Evolutionary conservation across 352 stramenopile genomes (phyloP).

Genomic region (Phytopythium chamaehyphon): DNA sequence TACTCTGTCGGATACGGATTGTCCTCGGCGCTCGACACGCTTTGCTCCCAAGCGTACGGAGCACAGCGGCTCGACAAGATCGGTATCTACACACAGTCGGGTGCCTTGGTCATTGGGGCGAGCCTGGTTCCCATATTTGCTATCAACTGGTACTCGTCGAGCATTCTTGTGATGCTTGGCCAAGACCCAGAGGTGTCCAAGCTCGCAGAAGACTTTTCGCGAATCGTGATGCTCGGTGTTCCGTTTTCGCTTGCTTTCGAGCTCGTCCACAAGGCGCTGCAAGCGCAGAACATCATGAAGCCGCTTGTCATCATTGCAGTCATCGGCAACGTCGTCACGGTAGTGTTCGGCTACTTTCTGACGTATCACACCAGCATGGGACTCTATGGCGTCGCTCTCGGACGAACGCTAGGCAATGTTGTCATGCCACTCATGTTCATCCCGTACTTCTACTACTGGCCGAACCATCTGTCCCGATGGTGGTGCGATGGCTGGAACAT

Average conservation of each 20-base stretch:
- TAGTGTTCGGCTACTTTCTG: conserved; percentile 51
- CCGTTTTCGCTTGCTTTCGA: conserved; percentile 82
- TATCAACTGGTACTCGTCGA: conserved; percentile 53
- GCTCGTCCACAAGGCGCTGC: conserved; percentile 69
- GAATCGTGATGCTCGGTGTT: conserved; percentile 49
- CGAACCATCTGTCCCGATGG: conserved; percentile 28
- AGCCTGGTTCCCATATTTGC: conserved; percentile 44
- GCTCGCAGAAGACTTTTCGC: conserved; percentile 52
- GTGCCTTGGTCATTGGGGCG: conserved; percentile 41
- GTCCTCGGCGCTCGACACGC: conserved; percentile 67
- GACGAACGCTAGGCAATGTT: conserved; percentile 47
- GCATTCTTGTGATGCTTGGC: conserved; percentile 36
- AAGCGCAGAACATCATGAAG: conserved; percentile 73
- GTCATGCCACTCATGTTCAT: conserved; percentile 41
- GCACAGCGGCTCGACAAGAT: conserved; percentile 59
- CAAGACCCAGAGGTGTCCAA: conserved; percentile 46
- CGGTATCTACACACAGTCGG: conserved; percentile 71
- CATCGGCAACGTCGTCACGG: conserved; percentile 61
- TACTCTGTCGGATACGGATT: conserved; percentile 59
- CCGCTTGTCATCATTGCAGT: conserved; percentile 67
- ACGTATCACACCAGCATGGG: conserved; percentile 68
- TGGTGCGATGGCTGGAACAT: conserved; percentile 44
- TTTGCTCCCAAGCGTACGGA: conserved; percentile 66
- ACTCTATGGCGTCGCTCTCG: conserved; percentile 68
- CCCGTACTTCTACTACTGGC: conserved; percentile 46